Percentiles rank a stretch among this genome's conserved stretches.
These are phyloP conservation scores for Sporopachydermia cereana DNA, from an alignment of 1,139 yeast genomes.

Conservation along the genomic window DNA sequence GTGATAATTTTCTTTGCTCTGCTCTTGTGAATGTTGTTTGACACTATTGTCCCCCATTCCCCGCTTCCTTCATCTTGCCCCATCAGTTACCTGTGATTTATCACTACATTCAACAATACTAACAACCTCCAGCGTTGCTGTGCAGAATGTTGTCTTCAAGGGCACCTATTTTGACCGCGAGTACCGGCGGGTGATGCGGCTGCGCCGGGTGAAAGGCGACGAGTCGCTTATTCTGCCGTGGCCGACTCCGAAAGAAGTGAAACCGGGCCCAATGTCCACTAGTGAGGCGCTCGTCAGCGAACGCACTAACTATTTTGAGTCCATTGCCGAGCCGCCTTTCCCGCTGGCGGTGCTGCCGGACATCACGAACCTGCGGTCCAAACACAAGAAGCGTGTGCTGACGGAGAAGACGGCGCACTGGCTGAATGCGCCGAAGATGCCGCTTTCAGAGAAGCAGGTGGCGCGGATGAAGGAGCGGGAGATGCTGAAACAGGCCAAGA, in stretches of 20 bases:
- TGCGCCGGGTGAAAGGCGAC: constrained; percentile 62
- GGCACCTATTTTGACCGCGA: constrained; percentile 66
- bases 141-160: constrained; percentile 55
- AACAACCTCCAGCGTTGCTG: constrained; percentile 38
- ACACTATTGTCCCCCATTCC: too few relatives aligned
- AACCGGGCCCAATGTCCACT: constrained; percentile 49
- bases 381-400: constrained; percentile 42
- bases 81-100: too few relatives aligned
- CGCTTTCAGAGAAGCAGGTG: constrained; percentile 52
- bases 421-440: constrained; percentile 66
- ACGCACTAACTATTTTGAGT: constrained; percentile 64
- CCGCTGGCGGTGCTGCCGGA: constrained; percentile 57
- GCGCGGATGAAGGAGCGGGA: constrained; percentile 25
- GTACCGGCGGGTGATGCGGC: constrained; percentile 64
- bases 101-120: too few relatives aligned
- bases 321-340: constrained; percentile 54
- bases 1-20: too few relatives aligned
- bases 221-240: constrained; percentile 66
- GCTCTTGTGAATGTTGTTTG: too few relatives aligned
- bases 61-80: too few relatives aligned
- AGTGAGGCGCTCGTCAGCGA: constrained; percentile 48
- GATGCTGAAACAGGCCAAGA: constrained; percentile 17
- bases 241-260: constrained; percentile 66
- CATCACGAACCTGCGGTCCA: constrained; percentile 61
- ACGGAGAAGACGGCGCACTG: constrained; percentile 51